A percentile compares a stretch with the other conserved stretches of the same genome.
phyloP scores from a whole-genome alignment of 345 rosid genomes.

The Cardamine chenopodiifolia region DNA sequence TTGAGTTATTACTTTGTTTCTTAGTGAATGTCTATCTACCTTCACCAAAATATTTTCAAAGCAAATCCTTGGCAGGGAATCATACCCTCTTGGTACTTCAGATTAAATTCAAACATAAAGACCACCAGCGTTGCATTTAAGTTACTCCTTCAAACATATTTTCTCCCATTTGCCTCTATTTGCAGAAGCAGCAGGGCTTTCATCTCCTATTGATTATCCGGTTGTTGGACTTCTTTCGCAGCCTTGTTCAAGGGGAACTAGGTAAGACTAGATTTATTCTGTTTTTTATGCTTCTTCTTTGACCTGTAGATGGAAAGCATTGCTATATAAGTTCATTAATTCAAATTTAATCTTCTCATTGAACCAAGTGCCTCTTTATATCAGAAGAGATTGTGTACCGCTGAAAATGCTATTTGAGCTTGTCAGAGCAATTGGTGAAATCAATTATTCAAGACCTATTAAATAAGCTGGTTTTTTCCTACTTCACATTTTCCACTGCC shows the following conservation, averaged over 20 bases:
- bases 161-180: slow-evolving; percentile 35
- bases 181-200: slow-evolving; percentile 68
- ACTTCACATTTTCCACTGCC: neutral
- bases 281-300: slow-evolving; percentile 16
- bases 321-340: neutral
- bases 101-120: slow-evolving; percentile 22
- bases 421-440: slow-evolving; percentile 17
- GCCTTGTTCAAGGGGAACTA: slow-evolving; percentile 69
- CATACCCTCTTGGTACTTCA: slow-evolving; percentile 19
- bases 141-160: slow-evolving; percentile 20
- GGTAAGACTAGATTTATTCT: slow-evolving; percentile 47
- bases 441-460: neutral
- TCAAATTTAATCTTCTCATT: neutral
- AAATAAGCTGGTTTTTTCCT: slow-evolving; percentile 11
- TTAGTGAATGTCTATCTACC: slow-evolving; percentile 18
- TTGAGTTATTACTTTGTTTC: slow-evolving; percentile 20
- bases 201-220: slow-evolving; percentile 58
- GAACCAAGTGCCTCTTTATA: neutral
- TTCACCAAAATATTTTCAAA: slow-evolving; percentile 25
- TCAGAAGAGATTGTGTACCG: neutral
- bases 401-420: slow-evolving; percentile 19
- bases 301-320: slow-evolving; percentile 11
- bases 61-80: slow-evolving; percentile 13
- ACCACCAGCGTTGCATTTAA: slow-evolving; percentile 25
- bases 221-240: slow-evolving; percentile 84